Base-by-base conservation (phyloP, 106 monocot genomes). In the Acanthochlamys bracteata region DNA sequence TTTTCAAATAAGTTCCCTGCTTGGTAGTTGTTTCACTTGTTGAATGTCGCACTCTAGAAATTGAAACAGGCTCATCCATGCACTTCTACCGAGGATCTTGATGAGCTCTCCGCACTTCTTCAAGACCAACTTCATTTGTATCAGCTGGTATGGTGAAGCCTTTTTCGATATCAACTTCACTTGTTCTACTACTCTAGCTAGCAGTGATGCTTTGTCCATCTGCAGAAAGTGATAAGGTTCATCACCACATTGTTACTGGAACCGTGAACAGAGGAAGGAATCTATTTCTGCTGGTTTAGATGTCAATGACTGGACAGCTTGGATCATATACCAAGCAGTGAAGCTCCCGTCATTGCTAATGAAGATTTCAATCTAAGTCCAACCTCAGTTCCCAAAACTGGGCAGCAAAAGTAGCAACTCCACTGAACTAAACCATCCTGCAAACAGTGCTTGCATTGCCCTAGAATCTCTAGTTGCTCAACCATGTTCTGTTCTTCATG, bases 201-300 rank as follows among this genome's bases (percentile, higher is more conserved):
- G 60, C 20, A 81, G 40, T 0, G 81, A 72, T 24, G 83, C 83
- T 46, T 83, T 83, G 40, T 83, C 83, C 79, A 79, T 79, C 83
- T 83, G 57, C 59, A 75, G n/a, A n/a, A 72, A 33, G 33, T 3
- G 33, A 1, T 3, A 33, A 33, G 33, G 33, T 33, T 33, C 33
- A 33, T 33, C 4, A 1, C 33, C 33, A 6, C 33, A 33, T 95
- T 13, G 94, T 95, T 11, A 90, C 94, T 0, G 94, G 90, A 25
- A 95, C 95, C 1, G 84, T 95, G 51, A 95, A 95, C 82, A 59
- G 95, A 60, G 95, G 95, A 0, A 95, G 95, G 95, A 95, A 39
- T 90, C 90, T 33, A 80, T 95, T 49, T 86, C 87, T 17, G 83
- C 87, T 0, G 95, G 95, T 13, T 75, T 95, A 80, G 80, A 77